Evolutionary conservation across 169 alveolate species (phyloP), one percentile per base, ranked within the genome.

Genomic region (Plasmodium fragile): DNA sequence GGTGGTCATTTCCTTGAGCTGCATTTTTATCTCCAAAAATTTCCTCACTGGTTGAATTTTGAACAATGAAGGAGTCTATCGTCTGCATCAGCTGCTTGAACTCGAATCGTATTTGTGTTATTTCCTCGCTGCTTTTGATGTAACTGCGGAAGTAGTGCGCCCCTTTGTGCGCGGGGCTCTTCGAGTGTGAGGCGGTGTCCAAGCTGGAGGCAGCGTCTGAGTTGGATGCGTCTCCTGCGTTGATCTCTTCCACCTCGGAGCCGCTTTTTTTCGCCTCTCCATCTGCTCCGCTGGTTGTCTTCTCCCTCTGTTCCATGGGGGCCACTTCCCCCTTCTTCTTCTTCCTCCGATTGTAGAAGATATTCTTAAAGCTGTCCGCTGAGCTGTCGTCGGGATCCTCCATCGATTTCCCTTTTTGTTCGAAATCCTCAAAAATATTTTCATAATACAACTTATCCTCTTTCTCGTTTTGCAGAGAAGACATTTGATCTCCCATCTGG

Each of bases 1-100:
- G 34, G 25, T 28, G 34, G 18, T 83, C 34, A n/a, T 25, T 8
- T 3, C 18, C 22, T n/a, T 71, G 39, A 34, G 7, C 3, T 16
- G 36, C 32, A 30, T 16, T 18, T 36, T 82, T 52, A 36, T 13
- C 59, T 10, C 25, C 22, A 5, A 30, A 3, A 11, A 41, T 5
- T 18, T 73, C 79, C 3, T 65, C 36, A 1, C 41, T 55, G 43
- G 77, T 85, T 85, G 80, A 32, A 34, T 49, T 85, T 18, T 85
- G 69, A 16, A 73, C 82, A 25, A 85, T 85, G 59, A 53, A 85
- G 59, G 93, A 18, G 43, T 85, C 93, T 52, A 85, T 73, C n/a
- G 80, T 32, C 13, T 53, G 49, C 13, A 85, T 85, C 36, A 75
- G 39, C 25, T 36, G 7, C 80, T 85, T 85, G 65, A 52, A 85